Evolutionary conservation across 306 rosid genomes (phyloP).

Genomic region (Prinsepia uniflora): DNA sequence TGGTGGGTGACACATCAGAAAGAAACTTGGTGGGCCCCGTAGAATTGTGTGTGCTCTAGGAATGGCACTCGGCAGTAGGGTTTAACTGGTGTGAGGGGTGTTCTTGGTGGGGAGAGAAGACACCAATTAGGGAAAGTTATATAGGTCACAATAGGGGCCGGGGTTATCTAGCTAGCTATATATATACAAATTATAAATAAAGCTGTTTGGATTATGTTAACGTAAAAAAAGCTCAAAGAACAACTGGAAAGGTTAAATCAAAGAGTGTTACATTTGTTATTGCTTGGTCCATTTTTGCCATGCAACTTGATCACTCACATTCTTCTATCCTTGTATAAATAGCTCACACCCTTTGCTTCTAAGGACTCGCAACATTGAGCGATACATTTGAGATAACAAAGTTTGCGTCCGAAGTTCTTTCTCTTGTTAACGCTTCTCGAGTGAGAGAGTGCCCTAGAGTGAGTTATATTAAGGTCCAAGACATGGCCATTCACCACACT

Average conservation of each 20-base stretch:
- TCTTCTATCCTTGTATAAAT: constrained; percentile 39
- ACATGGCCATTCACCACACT: constrained; percentile 51
- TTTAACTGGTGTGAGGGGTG: constrained; percentile 23
- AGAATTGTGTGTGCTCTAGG: constrained; percentile 31
- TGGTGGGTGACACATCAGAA: constrained; percentile 90
- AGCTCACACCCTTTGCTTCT: constrained; percentile 9
- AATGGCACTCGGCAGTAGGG: constrained; percentile 28
- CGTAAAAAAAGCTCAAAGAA: constrained; percentile 19
- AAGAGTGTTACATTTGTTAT: constrained; percentile 16
- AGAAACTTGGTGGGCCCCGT: constrained; percentile 37
- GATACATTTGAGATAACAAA: constrained; percentile 2
- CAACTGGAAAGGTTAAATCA: constrained; percentile 48
- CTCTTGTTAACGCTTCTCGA: constrained; percentile 15
- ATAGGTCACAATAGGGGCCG: constrained; percentile 27
- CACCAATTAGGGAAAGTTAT: constrained; percentile 27
- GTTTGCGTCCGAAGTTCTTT: neutral
- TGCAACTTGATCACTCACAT: constrained; percentile 25
- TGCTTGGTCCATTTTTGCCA: constrained; percentile 19
- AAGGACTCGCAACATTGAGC: constrained; percentile 20
- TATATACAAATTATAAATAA: constrained; percentile 1
- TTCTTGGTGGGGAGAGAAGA: constrained; percentile 11
- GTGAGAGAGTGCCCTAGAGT: constrained; percentile 1
- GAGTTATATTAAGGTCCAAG: neutral
- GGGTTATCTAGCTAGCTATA: neutral
- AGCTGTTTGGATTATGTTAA: constrained; percentile 36